Evolutionary conservation across 345 rosid species (phyloP).

Genomic region (Lepidium aucheri): DNA sequence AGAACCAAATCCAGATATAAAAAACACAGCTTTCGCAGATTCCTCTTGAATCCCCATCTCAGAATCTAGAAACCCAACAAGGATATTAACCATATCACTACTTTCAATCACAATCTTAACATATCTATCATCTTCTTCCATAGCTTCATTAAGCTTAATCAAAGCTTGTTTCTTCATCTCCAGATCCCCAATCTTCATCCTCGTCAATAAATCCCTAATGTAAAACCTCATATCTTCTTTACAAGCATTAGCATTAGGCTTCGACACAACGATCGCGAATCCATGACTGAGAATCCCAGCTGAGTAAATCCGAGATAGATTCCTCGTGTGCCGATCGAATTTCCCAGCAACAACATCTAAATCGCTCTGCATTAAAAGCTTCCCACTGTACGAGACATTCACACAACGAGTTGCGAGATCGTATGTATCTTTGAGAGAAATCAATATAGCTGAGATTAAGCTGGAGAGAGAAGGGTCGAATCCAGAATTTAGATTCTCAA

Average conservation of each 20-base stretch:
- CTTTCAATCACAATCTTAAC: conserved; percentile 45
- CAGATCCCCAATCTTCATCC: conserved; percentile 85
- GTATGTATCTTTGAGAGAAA: conserved; percentile 38
- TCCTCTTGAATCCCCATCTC: conserved; percentile 52
- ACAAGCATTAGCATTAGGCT: conserved; percentile 51
- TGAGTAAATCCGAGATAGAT: conserved; percentile 51
- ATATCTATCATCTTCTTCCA: conserved; percentile 60
- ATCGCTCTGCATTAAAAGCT: conserved; percentile 97
- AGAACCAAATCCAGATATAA: conserved; percentile 54
- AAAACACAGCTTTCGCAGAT: conserved; percentile 47
- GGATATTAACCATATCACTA: conserved; percentile 37
- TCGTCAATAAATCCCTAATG: conserved; percentile 65
- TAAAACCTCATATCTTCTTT: conserved; percentile 86
- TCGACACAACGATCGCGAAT: conserved; percentile 75
- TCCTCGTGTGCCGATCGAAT: conserved; percentile 45
- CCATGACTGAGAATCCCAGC: conserved; percentile 56
- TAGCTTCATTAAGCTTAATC: conserved; percentile 44
- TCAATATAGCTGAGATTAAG: conserved; percentile 38
- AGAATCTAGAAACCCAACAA: conserved; percentile 60
- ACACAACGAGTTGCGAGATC: conserved; percentile 69
- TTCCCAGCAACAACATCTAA: conserved; percentile 56
- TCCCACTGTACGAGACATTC: conserved; percentile 69
- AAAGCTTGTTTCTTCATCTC: conserved; percentile 81
- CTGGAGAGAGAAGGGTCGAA: conserved; percentile 39
- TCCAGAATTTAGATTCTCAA: conserved; percentile 44